These are phyloP conservation scores for Leishmania amazonensis DNA, from an alignment of 208 protist species.

Conservation along the genomic window DNA sequence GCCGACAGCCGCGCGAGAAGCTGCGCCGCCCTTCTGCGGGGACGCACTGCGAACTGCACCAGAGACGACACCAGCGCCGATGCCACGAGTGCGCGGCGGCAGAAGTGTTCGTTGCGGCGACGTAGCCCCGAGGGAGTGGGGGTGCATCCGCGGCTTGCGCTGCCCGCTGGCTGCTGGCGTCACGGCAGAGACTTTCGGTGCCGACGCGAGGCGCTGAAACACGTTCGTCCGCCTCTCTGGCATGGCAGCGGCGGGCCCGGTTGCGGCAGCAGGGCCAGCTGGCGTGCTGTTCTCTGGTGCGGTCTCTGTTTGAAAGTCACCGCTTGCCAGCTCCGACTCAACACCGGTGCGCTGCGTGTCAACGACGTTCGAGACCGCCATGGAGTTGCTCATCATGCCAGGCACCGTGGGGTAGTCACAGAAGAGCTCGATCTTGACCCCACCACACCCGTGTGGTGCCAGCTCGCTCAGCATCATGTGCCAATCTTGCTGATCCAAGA, in stretches of 20 bases:
- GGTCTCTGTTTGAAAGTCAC: neutral
- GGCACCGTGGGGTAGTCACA: conserved; percentile 69
- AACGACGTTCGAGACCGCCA: conserved; percentile 3
- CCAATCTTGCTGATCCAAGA: conserved; percentile 80
- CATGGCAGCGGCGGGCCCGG: neutral
- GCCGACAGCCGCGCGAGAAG: neutral
- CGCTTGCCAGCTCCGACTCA: conserved; percentile 5
- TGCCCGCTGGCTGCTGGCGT: neutral
- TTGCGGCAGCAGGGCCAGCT: neutral
- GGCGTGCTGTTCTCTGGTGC: neutral
- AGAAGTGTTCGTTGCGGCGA: conserved; percentile 4
- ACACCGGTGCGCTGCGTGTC: neutral
- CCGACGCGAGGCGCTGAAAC: conserved; percentile 23
- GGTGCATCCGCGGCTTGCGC: conserved; percentile 10
- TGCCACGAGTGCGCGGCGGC: neutral
- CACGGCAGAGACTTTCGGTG: neutral
- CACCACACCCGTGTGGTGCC: conserved; percentile 18
- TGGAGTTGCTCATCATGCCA: conserved; percentile 7
- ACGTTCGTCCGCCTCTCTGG: conserved; percentile 28
- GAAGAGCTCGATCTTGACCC: conserved; percentile 61
- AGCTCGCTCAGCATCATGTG: conserved; percentile 60
- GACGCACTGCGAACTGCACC: neutral
- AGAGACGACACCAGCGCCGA: neutral
- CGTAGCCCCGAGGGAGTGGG: neutral
- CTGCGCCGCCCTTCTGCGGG: conserved; percentile 2